Evolutionary conservation across 768 basidiomycete genomes (phyloP), one percentile per base, ranked within the genome.

Genomic region (Neoboletus brunneissimus): DNA sequence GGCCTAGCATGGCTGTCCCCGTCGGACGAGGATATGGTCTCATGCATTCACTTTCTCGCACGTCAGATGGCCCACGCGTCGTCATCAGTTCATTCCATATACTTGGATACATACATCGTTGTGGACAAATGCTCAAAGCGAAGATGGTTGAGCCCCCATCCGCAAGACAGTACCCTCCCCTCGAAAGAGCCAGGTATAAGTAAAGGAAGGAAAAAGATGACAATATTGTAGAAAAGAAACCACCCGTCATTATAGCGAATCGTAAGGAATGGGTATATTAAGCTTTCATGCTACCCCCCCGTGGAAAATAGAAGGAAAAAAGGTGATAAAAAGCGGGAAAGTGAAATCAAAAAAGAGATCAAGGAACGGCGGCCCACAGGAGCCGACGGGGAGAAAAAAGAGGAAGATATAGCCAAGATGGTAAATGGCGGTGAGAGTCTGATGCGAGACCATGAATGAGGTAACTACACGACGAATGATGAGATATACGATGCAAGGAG

Each of bases 211-310:
- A 56, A 48, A 25, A 42, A 25, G 54, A 48, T 9, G 50, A 42
- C 41, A 31, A 55, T 44, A 48, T 35, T 22, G 49, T 32, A 29
- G 41, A 27, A 55, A n/a, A 32, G 27, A 43, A 52, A 25, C 56
- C 15, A 54, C 53, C 46, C 55, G 56, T 54, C 55, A 60, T 57
- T 70, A 64, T 54, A 57, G 51, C 50, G 55, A 53, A 61, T 62
- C 54, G 25, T 64, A 71, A 48, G 46, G 44, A 62, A 60, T 8
- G 63, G 62, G 68, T 65, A 65, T 66, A 67, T 60, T 70, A 62
- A 32, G 55, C 35, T 57, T 55, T 68, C 63, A 51, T 55, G 58
- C 48, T 56, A 62, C 58, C 65, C 65, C 54, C 57, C 22, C 5
- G 27, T 46, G 50, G 48, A 52, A 27, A 48, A 27, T 6, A 37